Conservation (phyloP, 129 eudicot genomes). For the Apium graveolens region DNA sequence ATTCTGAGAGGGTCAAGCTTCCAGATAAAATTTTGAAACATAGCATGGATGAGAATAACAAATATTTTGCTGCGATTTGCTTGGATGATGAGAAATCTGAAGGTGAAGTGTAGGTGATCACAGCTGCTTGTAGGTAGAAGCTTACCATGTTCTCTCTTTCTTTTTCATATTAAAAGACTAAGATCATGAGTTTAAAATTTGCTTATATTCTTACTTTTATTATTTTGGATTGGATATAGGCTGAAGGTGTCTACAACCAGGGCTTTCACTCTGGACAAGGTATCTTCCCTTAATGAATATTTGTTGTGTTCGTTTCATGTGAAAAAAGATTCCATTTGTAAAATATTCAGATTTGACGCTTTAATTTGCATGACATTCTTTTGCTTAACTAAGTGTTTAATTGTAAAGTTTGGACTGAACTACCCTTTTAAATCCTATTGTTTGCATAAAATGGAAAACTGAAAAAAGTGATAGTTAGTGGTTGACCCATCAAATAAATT, state of each 20-base stretch:
- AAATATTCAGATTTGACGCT: not conserved
- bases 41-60: too few relatives aligned
- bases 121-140: not conserved
- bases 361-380: not conserved
- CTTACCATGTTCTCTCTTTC: not conserved
- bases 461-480: not conserved
- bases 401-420: not conserved
- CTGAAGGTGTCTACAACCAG: slow-evolving; percentile 91
- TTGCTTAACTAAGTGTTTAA: not conserved
- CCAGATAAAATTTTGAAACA: too few relatives aligned
- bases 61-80: too few relatives aligned
- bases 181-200: not conserved
- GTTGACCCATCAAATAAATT: not conserved
- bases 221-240: too few relatives aligned
- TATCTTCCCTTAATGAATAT: slow-evolving; percentile 7
- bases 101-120: slow-evolving; percentile 78
- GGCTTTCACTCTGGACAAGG: slow-evolving; percentile 98
- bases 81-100: slow-evolving; percentile 81
- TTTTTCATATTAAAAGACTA: not conserved
- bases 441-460: not conserved
- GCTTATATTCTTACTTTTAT: too few relatives aligned
- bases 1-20: too few relatives aligned
- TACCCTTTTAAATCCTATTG: too few relatives aligned
- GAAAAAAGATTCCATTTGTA: not conserved
- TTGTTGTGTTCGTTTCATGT: not conserved